Evolutionary conservation across 441 rosid species (phyloP).

Genomic region (Dalechampia spathulata): DNA sequence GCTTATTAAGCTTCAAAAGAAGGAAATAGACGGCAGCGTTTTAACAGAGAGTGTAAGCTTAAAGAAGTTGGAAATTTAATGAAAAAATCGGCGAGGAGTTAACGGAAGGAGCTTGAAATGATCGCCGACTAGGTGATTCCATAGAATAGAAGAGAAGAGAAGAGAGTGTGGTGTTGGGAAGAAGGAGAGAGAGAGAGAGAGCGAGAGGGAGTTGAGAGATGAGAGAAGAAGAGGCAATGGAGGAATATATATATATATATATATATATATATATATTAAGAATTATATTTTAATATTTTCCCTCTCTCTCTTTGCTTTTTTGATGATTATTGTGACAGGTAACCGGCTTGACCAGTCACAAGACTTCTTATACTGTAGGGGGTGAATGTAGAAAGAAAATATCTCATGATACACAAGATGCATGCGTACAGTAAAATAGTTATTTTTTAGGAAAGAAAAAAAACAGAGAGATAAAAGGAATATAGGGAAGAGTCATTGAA

Average conservation of each 20-base stretch:
- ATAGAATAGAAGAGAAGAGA: conserved; percentile 3
- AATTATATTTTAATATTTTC: no score
- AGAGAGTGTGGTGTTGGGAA: conserved; percentile 27
- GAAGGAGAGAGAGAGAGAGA: conserved; percentile 25
- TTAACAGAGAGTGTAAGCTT: background rate
- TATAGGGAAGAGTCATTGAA: no score
- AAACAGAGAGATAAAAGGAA: no score
- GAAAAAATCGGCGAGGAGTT: conserved; percentile 11
- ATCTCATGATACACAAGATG: no score
- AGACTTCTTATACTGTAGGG: no score
- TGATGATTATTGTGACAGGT: no score
- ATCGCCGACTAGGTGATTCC: conserved; percentile 17
- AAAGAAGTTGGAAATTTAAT: conserved; percentile 14
- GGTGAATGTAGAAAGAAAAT: no score
- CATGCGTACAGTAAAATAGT: no score
- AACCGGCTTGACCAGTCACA: no score
- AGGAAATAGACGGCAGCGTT: conserved; percentile 10
- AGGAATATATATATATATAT: conserved; percentile 34
- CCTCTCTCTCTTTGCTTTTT: no score
- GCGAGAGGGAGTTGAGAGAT: conserved; percentile 39
- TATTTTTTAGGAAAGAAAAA: no score
- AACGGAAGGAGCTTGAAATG: conserved; percentile 10
- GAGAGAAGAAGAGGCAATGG: conserved; percentile 7
- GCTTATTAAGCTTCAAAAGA: background rate
- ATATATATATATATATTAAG: no score